These are phyloP conservation scores for Leishmania amazonensis DNA, from an alignment of 208 protist species.

Conservation along the genomic window DNA sequence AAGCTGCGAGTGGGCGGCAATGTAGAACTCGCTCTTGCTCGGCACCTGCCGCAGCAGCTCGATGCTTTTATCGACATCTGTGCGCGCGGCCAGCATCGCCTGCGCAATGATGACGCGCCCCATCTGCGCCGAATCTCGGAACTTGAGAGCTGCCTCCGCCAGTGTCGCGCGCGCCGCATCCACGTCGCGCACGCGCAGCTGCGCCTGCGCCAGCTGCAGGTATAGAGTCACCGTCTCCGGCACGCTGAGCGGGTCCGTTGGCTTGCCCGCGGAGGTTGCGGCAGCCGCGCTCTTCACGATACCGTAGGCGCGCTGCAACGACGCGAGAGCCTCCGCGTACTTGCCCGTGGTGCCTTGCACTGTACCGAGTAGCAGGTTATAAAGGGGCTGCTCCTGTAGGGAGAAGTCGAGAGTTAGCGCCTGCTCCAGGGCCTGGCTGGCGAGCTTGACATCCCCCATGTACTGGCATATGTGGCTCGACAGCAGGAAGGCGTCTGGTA, in stretches of 20 bases:
- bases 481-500: constrained; percentile 88
- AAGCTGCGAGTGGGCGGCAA: constrained; percentile 84
- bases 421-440: constrained; percentile 86
- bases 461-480: constrained; percentile 91
- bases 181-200: constrained; percentile 75
- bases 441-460: constrained; percentile 79
- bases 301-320: constrained; percentile 55
- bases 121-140: constrained; percentile 68
- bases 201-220: constrained; percentile 82
- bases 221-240: constrained; percentile 89
- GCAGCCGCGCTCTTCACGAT: constrained; percentile 16
- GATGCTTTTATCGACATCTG: constrained; percentile 84
- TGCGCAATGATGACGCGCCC: constrained; percentile 82
- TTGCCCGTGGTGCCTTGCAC: constrained; percentile 75
- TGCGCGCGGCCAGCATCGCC: constrained; percentile 85
- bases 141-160: constrained; percentile 56
- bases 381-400: constrained; percentile 90
- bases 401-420: constrained; percentile 94
- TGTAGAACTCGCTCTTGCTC: constrained; percentile 70
- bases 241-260: constrained; percentile 70
- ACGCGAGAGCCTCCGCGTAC: constrained; percentile 66
- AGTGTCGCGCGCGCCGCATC: constrained; percentile 77
- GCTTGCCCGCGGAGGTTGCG: constrained; percentile 41
- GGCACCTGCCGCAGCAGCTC: constrained; percentile 81
- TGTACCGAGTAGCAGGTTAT: constrained; percentile 91